Evolutionary conservation across 2,329 filamentous ascomycete species (phyloP).

Genomic region (Claviceps sp.): DNA sequence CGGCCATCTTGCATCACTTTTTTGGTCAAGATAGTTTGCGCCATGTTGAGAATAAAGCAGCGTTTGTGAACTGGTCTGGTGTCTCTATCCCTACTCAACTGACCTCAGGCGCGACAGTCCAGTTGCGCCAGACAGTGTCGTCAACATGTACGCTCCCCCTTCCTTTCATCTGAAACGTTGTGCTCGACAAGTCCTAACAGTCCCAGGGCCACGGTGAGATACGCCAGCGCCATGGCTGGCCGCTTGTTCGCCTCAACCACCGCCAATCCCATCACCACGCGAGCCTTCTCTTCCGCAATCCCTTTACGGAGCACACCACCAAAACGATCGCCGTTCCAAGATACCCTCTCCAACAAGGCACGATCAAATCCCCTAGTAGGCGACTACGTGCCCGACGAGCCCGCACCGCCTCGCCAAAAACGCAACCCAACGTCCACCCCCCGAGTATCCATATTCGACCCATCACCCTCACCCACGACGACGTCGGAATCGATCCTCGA

Average conservation of each 20-base stretch:
- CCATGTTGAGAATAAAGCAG: neutral
- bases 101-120: neutral
- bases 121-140: neutral
- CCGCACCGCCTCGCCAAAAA: conserved; percentile 4
- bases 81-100: neutral
- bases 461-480: neutral
- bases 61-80: neutral
- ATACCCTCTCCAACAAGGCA: conserved; percentile 2
- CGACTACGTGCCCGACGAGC: conserved; percentile 10
- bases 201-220: conserved; percentile 15
- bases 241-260: conserved; percentile 13
- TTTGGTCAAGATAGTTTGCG: neutral
- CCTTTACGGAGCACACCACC: conserved; percentile 13
- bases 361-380: conserved; percentile 20
- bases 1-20: conserved; percentile 1
- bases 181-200: neutral
- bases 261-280: conserved; percentile 8
- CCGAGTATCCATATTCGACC: too few relatives aligned
- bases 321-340: neutral
- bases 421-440: conserved; percentile 5
- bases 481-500: conserved; percentile 6
- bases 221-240: conserved; percentile 19
- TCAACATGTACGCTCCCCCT: neutral
- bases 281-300: conserved; percentile 21
- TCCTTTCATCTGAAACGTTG: too few relatives aligned